A percentile compares a stretch with the other conserved stretches of the same genome.
phyloP scores from a whole-genome alignment of 352 stramenopile genomes.

The Phytophthora tubulina region DNA sequence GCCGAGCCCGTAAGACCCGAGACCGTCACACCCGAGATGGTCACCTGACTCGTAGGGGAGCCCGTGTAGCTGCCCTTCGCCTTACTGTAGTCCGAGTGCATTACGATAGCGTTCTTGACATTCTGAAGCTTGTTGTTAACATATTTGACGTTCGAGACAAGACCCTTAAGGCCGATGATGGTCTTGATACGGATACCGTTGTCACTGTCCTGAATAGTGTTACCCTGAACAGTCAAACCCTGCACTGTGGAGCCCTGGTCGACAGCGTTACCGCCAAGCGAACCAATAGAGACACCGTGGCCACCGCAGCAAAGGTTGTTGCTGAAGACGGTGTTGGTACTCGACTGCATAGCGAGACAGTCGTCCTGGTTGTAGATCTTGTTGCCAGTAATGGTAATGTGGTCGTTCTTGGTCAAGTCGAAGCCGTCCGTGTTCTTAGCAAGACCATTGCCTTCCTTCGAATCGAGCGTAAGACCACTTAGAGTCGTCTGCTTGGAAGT shows the following conservation, averaged over 20 bases:
- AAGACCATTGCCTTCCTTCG: conserved; percentile 1
- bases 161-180: conserved; percentile 30
- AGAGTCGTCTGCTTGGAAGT: conserved; percentile 29
- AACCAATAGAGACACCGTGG: conserved; percentile 49
- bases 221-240: conserved; percentile 38
- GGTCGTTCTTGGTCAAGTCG: conserved; percentile 38
- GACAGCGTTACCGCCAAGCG: conserved; percentile 37
- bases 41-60: neutral
- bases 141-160: conserved; percentile 20
- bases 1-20: conserved; percentile 35
- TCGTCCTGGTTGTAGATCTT: conserved; percentile 43
- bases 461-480: conserved; percentile 30
- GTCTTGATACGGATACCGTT: conserved; percentile 43
- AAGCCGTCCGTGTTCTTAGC: conserved; percentile 39
- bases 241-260: conserved; percentile 36
- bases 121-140: conserved; percentile 30
- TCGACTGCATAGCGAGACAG: conserved; percentile 22
- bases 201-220: conserved; percentile 33
- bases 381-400: conserved; percentile 42
- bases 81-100: conserved; percentile 49
- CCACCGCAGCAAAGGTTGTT: conserved; percentile 34
- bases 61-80: conserved; percentile 39
- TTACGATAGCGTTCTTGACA: conserved; percentile 27
- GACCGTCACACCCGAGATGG: conserved; percentile 19
- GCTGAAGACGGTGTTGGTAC: conserved; percentile 32